Percentiles rank a stretch among this genome's conserved stretches.
Conservation (phyloP, 208 protist genomes). For the Lotmaria passim region DNA sequence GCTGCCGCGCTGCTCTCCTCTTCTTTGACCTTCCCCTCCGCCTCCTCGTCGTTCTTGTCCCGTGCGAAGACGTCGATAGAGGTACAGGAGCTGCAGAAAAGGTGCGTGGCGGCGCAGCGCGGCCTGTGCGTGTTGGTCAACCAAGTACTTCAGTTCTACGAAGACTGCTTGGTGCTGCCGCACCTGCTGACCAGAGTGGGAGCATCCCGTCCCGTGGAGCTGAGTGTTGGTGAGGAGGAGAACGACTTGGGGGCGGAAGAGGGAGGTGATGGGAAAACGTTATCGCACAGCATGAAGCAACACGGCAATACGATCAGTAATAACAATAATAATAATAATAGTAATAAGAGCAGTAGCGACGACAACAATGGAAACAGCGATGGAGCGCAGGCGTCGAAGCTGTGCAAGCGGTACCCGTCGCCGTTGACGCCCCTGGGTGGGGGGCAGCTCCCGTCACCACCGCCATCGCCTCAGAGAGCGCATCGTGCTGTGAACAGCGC, state of each 20-base stretch:
- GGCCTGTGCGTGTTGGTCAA: slow-evolving; percentile 4
- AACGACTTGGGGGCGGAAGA: neutral
- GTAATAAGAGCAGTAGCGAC: neutral
- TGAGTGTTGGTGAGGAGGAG: neutral
- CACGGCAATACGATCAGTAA: neutral
- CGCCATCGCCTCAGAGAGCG: no score
- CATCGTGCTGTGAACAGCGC: neutral
- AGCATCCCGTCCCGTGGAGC: neutral
- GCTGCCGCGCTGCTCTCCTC: neutral
- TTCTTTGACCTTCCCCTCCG: neutral
- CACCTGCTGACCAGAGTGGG: slow-evolving; percentile 18
- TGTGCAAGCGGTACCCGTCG: neutral
- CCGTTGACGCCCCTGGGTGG: neutral
- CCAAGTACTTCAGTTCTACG: slow-evolving; percentile 20
- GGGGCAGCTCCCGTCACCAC: neutral
- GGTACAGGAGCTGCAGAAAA: neutral
- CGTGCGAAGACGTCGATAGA: neutral
- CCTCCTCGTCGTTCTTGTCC: neutral
- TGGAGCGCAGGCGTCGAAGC: neutral
- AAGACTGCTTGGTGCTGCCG: slow-evolving; percentile 33
- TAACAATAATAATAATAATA: no score
- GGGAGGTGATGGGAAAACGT: neutral
- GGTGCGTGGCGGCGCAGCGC: neutral
- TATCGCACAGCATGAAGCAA: neutral
- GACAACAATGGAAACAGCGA: no score